These are phyloP conservation scores for Fusarium sp. DNA, from an alignment of 2,329 filamentous ascomycete genomes.

Conservation along the genomic window DNA sequence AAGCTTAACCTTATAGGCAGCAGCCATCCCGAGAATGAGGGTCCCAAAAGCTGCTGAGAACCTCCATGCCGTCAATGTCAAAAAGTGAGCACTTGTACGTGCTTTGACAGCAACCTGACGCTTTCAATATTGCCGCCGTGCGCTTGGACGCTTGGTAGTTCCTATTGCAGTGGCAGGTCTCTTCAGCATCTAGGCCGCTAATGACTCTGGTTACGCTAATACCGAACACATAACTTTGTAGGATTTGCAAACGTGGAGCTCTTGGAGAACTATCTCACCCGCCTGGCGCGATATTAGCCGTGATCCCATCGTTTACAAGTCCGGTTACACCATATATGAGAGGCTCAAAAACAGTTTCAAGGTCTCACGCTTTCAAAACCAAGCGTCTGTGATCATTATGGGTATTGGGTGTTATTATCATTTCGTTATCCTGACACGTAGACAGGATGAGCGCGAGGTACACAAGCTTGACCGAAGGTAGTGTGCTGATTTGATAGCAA, in stretches of 20 bases:
- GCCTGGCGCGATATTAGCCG: background rate
- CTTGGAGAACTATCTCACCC: background rate
- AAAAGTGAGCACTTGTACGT: too few species aligned
- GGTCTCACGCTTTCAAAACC: background rate
- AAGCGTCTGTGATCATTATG: background rate
- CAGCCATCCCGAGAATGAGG: too few species aligned
- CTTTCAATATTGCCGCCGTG: too few species aligned
- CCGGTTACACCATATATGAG: background rate
- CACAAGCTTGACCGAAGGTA: background rate
- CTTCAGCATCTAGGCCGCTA: background rate
- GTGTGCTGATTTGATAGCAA: background rate
- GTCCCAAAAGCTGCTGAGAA: too few species aligned
- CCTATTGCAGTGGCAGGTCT: background rate
- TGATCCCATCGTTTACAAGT: background rate
- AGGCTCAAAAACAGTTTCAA: background rate
- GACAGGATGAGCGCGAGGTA: background rate
- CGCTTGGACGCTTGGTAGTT: background rate
- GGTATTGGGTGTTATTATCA: background rate
- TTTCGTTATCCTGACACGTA: accelerated
- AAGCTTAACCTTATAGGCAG: background rate
- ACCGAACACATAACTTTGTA: too few species aligned
- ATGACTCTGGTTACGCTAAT: too few species aligned
- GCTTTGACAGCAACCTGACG: too few species aligned
- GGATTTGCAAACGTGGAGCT: background rate
- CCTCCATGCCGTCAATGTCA: too few species aligned